A percentile compares a stretch with the other conserved stretches of the same genome.
Conservation (phyloP, 805 yeast species). For the Candida sonorensis region DNA sequence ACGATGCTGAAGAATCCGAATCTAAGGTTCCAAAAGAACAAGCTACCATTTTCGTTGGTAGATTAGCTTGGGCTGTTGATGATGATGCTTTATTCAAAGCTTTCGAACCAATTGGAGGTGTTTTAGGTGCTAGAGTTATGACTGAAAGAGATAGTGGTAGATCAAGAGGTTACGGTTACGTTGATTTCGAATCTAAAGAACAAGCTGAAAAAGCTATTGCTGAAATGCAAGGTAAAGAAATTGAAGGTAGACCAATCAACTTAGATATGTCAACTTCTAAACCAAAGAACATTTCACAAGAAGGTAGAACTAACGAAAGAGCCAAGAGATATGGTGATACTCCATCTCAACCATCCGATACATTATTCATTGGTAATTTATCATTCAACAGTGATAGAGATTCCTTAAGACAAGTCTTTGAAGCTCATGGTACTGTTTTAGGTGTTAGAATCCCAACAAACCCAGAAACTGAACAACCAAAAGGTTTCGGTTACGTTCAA, state of each 20-base stretch:
- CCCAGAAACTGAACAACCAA: constrained; percentile 98
- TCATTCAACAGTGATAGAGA: constrained; percentile 88
- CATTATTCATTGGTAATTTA: constrained; percentile 92
- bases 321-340: constrained; percentile 88
- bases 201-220: constrained; percentile 81
- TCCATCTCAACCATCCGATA: constrained; percentile 89
- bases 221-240: constrained; percentile 86
- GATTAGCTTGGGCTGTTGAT: constrained; percentile 95
- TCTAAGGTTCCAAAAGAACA: constrained; percentile 61
- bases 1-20: constrained; percentile 33
- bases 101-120: constrained; percentile 80
- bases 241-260: constrained; percentile 95
- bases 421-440: constrained; percentile 72
- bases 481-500: constrained; percentile 98
- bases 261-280: constrained; percentile 85
- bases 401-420: constrained; percentile 62
- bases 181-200: constrained; percentile 75
- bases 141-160: constrained; percentile 78
- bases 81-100: constrained; percentile 89
- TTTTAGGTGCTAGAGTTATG: constrained; percentile 83
- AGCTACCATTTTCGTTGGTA: constrained; percentile 91
- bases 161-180: constrained; percentile 97
- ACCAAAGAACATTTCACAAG: constrained; percentile 48
- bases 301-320: constrained; percentile 58
- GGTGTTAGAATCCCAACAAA: constrained; percentile 96